These are phyloP conservation scores for Yamadazyma kanchanaburiensis DNA, from an alignment of 1,139 yeast species.

Conservation along the genomic window DNA sequence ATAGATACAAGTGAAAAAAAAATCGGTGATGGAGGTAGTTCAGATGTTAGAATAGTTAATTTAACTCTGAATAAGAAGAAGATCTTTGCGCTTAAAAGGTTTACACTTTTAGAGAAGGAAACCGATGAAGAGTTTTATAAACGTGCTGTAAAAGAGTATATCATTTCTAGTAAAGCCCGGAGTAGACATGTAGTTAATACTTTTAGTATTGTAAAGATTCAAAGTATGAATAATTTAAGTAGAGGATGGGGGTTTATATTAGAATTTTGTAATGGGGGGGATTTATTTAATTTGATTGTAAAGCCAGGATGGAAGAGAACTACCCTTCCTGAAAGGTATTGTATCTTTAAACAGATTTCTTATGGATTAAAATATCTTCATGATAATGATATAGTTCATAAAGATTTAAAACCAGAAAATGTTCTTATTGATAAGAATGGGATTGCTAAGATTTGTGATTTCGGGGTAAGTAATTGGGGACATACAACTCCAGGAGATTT, in stretches of 20 bases:
- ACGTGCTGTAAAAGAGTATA: constrained; percentile 61
- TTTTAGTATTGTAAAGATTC: constrained; percentile 53
- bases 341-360: constrained; percentile 58
- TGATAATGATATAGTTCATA: constrained; percentile 55
- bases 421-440: constrained; percentile 55
- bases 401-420: constrained; percentile 68
- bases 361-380: constrained; percentile 55
- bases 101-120: constrained; percentile 59
- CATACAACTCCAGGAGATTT: constrained; percentile 56
- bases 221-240: constrained; percentile 49
- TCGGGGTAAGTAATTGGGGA: constrained; percentile 69
- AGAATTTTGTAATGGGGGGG: constrained; percentile 61
- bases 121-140: constrained; percentile 62
- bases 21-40: constrained; percentile 72
- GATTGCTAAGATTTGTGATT: constrained; percentile 67
- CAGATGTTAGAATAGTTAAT: constrained; percentile 56
- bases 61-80: constrained; percentile 38
- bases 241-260: constrained; percentile 78
- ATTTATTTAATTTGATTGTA: constrained; percentile 42
- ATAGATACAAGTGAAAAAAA: constrained; percentile 47
- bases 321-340: constrained; percentile 47
- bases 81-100: constrained; percentile 60
- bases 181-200: constrained; percentile 61
- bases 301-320: constrained; percentile 49
- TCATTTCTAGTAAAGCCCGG: constrained; percentile 52